phyloP scores from a whole-genome alignment of 2,329 filamentous ascomycete genomes.

The Epichloe festucae region DNA sequence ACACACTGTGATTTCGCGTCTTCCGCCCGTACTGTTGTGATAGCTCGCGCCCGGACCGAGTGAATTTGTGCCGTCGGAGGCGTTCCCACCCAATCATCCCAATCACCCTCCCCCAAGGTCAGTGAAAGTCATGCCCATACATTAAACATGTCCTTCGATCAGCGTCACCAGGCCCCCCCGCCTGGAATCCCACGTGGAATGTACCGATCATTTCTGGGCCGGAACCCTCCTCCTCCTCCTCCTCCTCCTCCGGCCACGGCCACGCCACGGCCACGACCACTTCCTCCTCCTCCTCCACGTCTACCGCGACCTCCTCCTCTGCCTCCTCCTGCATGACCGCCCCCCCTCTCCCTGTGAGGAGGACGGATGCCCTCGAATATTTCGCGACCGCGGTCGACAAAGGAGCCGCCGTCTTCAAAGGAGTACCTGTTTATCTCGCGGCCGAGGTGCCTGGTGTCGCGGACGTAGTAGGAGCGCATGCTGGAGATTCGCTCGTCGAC shows the following conservation, averaged over 20 bases:
- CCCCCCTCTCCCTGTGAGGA: constrained; percentile 36
- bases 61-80: too few species aligned
- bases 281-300: constrained; percentile 14
- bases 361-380: constrained; percentile 52
- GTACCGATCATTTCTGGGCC: constrained; percentile 11
- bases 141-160: not conserved
- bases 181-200: constrained; percentile 3
- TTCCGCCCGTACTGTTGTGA: too few species aligned
- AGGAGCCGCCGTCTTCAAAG: constrained; percentile 51
- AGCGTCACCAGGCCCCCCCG: not conserved
- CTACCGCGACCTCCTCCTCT: constrained; percentile 17
- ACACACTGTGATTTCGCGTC: too few species aligned
- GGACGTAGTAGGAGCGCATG: constrained; percentile 35
- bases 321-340: constrained; percentile 16
- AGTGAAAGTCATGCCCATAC: too few species aligned
- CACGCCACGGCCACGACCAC: constrained; percentile 10
- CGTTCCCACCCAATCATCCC: too few species aligned
- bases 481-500: constrained; percentile 51
- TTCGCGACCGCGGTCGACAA: constrained; percentile 63
- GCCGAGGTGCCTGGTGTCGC: constrained; percentile 29
- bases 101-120: too few species aligned
- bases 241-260: constrained; percentile 11
- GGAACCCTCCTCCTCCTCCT: constrained; percentile 15
- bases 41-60: too few species aligned
- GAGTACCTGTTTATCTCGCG: constrained; percentile 54